Evolutionary conservation across 2,329 filamentous ascomycete species (phyloP), one percentile per base, ranked within the genome.

Genomic region (Aschersonia sp.): DNA sequence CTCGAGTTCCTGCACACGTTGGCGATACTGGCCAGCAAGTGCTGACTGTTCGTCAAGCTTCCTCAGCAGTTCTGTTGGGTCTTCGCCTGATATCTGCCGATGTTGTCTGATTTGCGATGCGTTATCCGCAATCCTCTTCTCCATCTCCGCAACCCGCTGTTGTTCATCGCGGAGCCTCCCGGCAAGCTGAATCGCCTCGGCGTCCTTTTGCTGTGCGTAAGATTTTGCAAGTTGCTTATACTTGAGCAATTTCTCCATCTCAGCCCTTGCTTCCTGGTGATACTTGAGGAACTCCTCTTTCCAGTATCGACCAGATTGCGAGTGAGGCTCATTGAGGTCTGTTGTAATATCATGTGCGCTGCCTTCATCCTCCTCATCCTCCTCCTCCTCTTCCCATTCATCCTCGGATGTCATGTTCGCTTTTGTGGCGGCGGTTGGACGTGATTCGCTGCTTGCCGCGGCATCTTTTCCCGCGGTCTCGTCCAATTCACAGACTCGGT

Each of bases 151-250:
- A 30, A 83, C 78, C 58, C 76, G 83, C 52, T 75, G 72, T 53
- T 82, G 80, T 59, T 88, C 84, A 50, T 84, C 77, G 51, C 75
- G 75, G 38, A 91, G 72, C 55, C 79, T 77, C 51, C 79, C 75
- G 29, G 74, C 72, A 45, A 89, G 65, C 48, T 84, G 74, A 30
- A 77, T 73, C 29, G 82, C 81, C 61, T 89, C 82, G 20, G 72
- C 70, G 58, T 91, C 85, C 62, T 89, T 89, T 65, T 83, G 78
- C 60, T 82, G 81, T 43, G 85, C 85, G 58, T 83, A 89, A 48
- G 80, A 82, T 65, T 86, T 89, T 49, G 85, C 84, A 52, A 87
- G 71, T 59, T 85, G 78, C 68, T 89, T 87, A 70, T 89, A 89
- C 59, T 78, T 79, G 59, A 89, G 75, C 58, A 91, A 71, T 66